Base-by-base conservation (phyloP, 257 asterid genomes). In the Knoxia roxburghii region DNA sequence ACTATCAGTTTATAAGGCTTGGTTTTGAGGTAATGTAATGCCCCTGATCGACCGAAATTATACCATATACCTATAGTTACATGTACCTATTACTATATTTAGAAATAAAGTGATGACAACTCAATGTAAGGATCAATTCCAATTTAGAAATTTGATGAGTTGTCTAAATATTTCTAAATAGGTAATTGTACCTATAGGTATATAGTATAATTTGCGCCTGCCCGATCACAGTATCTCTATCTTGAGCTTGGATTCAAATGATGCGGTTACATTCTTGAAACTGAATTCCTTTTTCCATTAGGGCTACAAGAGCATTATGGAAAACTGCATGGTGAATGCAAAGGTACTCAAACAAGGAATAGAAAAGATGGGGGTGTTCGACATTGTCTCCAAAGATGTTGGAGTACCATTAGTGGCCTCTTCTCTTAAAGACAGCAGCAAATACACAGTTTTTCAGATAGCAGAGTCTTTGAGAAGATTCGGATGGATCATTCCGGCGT, bases 401-500 rank as follows among this genome's bases (percentile, higher is more conserved):
- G 91, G 95, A 2, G 89, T 87, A 17, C 97, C 94, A 15, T 69
- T 90, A 39, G 86, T 87, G 64, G 91, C 95, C 2, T 79, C 84
- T 64, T 81, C 88, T 51, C 89, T 87, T 48, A 90, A 86, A 74
- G 90, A 89, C 72, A 68, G 69, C 76, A 85, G 79, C 79, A 73
- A 59, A 51, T 88, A 65, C 83, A 82, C 89, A 0, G 95, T 84
- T 61, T 87, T 85, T 27, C 88, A 87, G 48, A 69, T 90, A 43
- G 74, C 95, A n/a, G 94, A 87, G 39, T 79, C 83, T 10, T 86
- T 90, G 20, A 78, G 91, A 73, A 79, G 86, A 74, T 87, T 84
- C 35, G 97, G 95, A 59, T 90, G 95, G 95, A 87, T 87, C 6
- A 83, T 87, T 52, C 97, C 94, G 0, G 97, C 97, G 1, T 87